Evolutionary conservation across 2,329 filamentous ascomycete species (phyloP).

Genomic region (Pleomassaria siparia): DNA sequence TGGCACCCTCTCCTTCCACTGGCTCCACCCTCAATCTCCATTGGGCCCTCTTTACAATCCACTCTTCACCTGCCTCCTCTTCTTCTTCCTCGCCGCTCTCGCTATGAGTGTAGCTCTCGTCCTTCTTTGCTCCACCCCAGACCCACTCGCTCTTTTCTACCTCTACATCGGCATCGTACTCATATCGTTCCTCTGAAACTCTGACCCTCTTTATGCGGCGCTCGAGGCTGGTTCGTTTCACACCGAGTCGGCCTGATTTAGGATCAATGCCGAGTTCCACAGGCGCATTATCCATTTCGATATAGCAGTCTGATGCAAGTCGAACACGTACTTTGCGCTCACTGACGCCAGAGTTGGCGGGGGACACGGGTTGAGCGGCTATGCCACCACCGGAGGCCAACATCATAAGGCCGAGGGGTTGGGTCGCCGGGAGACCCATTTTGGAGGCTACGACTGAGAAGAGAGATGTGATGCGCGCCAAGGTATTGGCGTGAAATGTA

Average conservation of each 20-base stretch:
- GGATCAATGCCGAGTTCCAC: constrained; percentile 22
- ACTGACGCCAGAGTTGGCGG: constrained; percentile 68
- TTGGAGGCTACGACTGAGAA: constrained; percentile 82
- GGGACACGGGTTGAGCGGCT: constrained; percentile 62
- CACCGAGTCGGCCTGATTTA: constrained; percentile 17
- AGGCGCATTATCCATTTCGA: constrained; percentile 25
- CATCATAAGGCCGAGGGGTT: constrained; percentile 68
- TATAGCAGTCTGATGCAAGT: constrained; percentile 21
- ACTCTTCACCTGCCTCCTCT: constrained; percentile 25
- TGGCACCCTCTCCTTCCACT: constrained; percentile 43
- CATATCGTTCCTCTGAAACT: constrained; percentile 40
- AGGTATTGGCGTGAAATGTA: constrained; percentile 72
- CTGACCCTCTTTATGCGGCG: constrained; percentile 9
- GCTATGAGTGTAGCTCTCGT: not conserved
- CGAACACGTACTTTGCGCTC: constrained; percentile 63
- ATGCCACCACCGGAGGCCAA: constrained; percentile 60
- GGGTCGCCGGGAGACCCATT: constrained; percentile 64
- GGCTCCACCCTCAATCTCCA: constrained; percentile 60
- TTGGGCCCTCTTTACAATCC: constrained; percentile 42
- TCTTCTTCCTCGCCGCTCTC: constrained; percentile 13
- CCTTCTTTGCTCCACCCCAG: constrained; percentile 9
- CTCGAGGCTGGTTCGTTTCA: constrained; percentile 9
- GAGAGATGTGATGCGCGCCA: constrained; percentile 69
- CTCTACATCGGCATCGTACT: constrained; percentile 16
- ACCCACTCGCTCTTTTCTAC: constrained; percentile 7